Base-by-base conservation (phyloP, 2,329 filamentous ascomycete species). In the Colletotrichum spinosum region DNA sequence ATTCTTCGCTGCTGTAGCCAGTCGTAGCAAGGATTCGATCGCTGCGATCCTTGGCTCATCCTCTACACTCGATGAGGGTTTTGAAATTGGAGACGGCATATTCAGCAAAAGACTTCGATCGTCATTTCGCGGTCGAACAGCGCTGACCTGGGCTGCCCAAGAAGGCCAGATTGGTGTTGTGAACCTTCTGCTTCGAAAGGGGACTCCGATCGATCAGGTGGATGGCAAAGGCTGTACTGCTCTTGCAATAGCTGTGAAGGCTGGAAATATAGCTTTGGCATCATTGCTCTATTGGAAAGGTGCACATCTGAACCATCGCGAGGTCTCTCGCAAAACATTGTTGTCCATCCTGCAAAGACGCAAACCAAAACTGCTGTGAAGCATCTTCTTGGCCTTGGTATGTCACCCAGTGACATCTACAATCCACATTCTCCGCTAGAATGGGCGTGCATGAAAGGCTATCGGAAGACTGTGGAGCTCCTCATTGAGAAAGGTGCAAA, bases 111-210 rank as follows among this genome's bases (percentile, higher is more conserved):
- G 15, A 17, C 15, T 17, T 17, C 15, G 15, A 17, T 17, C 8
- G 8, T 8, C 6, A 6, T 49, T 13, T 8, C 11, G 1, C 9
- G 25, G 9, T 10, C 37, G 50, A 41, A 41, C 37, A 2, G 15
- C 35, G 6, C 37, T 53, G 39, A 41, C 50, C 9, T 53, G 50
- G 50, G 50, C 50, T 33, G 50, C 37, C 12, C 37, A 53, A 13
- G 50, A 53, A 33, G 50, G 37, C 10, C 50, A 38, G 5, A 9
- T 25, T 2, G 49, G 35, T 1, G 1, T 52, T 2, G 3, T 34
- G 13, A 39, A 39, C 1, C 6, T 52, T 25, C 13, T 52, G 7
- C 49, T 52, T 10, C 12, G 10, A 8, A 17, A 7, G 1, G 49
- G 49, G 25, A 4, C 37, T 7, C 11, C 2, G 6, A 6, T 53